Conservation (phyloP, 352 stramenopile species). For the Globisporangium recalcitrans region DNA sequence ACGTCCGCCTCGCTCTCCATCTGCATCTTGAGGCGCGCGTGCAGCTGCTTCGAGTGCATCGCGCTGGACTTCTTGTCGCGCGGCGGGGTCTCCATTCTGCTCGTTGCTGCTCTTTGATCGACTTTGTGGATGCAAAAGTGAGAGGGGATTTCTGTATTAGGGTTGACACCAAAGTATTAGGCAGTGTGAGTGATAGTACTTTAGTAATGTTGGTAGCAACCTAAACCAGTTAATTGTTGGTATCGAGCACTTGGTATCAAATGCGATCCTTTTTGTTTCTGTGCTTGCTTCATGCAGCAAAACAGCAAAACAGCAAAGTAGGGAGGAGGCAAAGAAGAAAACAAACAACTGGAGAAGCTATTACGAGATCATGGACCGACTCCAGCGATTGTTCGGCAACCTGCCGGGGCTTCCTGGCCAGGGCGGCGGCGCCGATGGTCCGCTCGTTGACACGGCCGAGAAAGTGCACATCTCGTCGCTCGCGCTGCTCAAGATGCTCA, state of each 20-base stretch:
- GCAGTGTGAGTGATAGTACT: background rate
- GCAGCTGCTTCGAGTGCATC: slow-evolving; percentile 44
- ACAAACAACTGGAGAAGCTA: slow-evolving; percentile 12
- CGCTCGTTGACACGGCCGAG: slow-evolving; percentile 96
- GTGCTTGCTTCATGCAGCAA: background rate
- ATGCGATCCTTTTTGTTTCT: background rate
- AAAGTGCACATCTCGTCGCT: slow-evolving; percentile 99
- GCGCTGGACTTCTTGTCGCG: slow-evolving; percentile 34
- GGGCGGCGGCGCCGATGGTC: slow-evolving; percentile 80
- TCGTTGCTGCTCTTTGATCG: background rate
- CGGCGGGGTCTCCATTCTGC: slow-evolving; percentile 62
- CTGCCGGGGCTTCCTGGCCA: slow-evolving; percentile 70
- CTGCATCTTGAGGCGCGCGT: slow-evolving; percentile 68
- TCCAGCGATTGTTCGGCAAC: slow-evolving; percentile 85
- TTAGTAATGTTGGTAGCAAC: no score
- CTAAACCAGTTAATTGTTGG: no score
- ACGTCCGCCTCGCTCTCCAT: slow-evolving; percentile 66
- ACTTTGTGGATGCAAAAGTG: no score
- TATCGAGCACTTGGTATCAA: no score
- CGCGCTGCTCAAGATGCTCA: slow-evolving; percentile 99
- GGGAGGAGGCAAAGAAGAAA: slow-evolving; percentile 11
- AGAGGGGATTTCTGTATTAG: no score
- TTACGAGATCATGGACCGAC: slow-evolving; percentile 62
- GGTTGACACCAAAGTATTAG: background rate
- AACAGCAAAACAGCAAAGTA: no score